Base-by-base conservation (phyloP, 2,329 filamentous ascomycete genomes). In the Cladosporium sp. region DNA sequence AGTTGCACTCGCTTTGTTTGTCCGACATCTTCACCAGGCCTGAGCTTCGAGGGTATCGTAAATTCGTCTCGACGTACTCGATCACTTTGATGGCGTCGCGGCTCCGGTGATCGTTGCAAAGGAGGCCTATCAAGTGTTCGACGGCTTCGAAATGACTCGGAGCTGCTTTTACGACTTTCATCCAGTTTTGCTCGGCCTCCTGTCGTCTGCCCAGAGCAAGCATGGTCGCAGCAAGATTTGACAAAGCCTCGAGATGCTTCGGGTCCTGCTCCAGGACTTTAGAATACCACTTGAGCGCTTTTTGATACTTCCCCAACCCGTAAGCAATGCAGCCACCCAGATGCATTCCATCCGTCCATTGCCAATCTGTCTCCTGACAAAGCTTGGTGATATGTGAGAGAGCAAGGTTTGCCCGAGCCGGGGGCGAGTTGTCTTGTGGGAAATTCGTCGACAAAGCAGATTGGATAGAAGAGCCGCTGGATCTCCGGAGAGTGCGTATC, bases 131-230 rank as follows among this genome's bases (percentile, higher is more conserved):
- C 1, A 99, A 79, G 72, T 97, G 91, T 66, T 99, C 93, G 2
- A 93, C 89, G 7, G 93, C 91, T 71, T 99, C 93, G 51, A 99
- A 87, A 69, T 95, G 95, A 64, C 84, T 87, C 0, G 93, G 93
- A 7, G 88, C 84, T 51, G 88, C 74, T 63, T 84, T 87, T 20
- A 97, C 83, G n/a, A 90, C 90, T 54, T 80, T 82, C 57, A 86
- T 76, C 93, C 93, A 99, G 63, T 90, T 80, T 52, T 83, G 79
- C 64, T 96, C 86, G 6, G 93, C 93, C 63, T 97, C 92, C 42
- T 86, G 80, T 52, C 86, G 86, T 53, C 86, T 84, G 54, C 89
- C 84, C 8, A 97, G 78, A 51, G 90, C 90, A 58, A 96, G 84
- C 19, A 96, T 74, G 1, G 92, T 90, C 18, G 92, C 92, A 18